Base-by-base conservation (phyloP, 768 basidiomycete species). In the Punctularia strigosozonata region DNA sequence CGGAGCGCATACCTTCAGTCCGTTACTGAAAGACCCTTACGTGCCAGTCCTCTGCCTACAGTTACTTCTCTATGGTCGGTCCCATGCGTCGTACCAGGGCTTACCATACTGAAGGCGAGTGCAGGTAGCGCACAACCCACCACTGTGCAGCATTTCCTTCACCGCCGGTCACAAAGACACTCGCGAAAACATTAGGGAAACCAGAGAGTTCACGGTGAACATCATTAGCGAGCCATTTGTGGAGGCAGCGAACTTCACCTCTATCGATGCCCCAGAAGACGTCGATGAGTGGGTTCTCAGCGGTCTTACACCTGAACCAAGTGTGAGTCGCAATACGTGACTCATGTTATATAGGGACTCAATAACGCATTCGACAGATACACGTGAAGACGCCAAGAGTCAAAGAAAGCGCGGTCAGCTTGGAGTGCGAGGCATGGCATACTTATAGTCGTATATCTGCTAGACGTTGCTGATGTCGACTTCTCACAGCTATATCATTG, bases 141-240 rank as follows among this genome's bases (percentile, higher is more conserved):
- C 83, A 1, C 59, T 78, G 41, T 48, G 87, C 46, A 74, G 72
- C 56, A 49, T 86, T 35, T 77, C 76, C 5, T 73, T 80, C 52
- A 61, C 62, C 19, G 48, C 68, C 20, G 56, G 60, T 25, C 63
- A 65, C 26, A 74, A 77, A 51, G 79, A 85, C 50, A 79, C 77
- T 14, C 65, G 72, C 36, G 64, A 68, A 42, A 86, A 86, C 44
- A 79, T 84, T 44, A 55, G 70, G 36, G 59, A 62, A 0, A 79
- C 73, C 13, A 76, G 74, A 43, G 66, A 80, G 50, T 88, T 87
- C 55, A 76, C 75, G 6, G 71, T 79, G 36, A 80, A 73, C 48
- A 73, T 81, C 38, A 74, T 89, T 47, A 80, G 76, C 40, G 79
- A 85, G 53, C 58, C 73, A 0, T 72, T 77, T 46, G 57, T 66